These are phyloP conservation scores for Nicotiana benthamiana DNA, from an alignment of 257 asterid species.

Conservation along the genomic window DNA sequence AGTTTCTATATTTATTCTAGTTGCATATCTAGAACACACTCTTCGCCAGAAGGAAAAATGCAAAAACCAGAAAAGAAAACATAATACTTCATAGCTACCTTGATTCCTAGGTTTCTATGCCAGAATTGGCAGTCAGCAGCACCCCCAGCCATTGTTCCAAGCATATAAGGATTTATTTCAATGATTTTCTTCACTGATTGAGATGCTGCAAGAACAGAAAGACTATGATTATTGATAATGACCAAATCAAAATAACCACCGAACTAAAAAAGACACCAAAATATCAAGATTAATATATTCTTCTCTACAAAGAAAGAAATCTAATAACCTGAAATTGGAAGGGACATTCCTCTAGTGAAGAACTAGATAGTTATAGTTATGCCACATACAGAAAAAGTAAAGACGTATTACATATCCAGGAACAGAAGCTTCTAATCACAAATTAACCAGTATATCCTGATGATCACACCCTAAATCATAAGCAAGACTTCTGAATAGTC, in stretches of 20 bases:
- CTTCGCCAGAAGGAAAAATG: not conserved
- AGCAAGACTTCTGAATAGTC: not conserved
- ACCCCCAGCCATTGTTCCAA: constrained; percentile 96
- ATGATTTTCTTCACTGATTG: constrained; percentile 82
- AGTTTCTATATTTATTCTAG: not conserved
- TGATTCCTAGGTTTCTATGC: constrained; percentile 74
- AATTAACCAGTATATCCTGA: not conserved
- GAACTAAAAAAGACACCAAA: not conserved
- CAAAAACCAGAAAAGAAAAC: not conserved
- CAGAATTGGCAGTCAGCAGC: constrained; percentile 93
- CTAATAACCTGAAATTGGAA: not conserved
- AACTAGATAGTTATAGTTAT: not conserved
- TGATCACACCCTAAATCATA: not conserved
- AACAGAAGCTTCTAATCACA: not conserved
- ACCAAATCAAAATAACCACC: not conserved
- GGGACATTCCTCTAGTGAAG: not conserved
- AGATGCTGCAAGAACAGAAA: constrained; percentile 42
- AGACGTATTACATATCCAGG: not conserved
- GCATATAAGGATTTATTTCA: constrained; percentile 82
- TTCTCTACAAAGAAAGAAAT: not conserved
- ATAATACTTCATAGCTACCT: constrained; percentile 28
- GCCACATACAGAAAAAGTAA: not conserved
- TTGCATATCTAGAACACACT: not conserved
- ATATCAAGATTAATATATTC: not conserved
- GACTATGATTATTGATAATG: not conserved